Base-by-base conservation (phyloP, 1,284 basidiomycete genomes). In the Pascua guehoae region DNA sequence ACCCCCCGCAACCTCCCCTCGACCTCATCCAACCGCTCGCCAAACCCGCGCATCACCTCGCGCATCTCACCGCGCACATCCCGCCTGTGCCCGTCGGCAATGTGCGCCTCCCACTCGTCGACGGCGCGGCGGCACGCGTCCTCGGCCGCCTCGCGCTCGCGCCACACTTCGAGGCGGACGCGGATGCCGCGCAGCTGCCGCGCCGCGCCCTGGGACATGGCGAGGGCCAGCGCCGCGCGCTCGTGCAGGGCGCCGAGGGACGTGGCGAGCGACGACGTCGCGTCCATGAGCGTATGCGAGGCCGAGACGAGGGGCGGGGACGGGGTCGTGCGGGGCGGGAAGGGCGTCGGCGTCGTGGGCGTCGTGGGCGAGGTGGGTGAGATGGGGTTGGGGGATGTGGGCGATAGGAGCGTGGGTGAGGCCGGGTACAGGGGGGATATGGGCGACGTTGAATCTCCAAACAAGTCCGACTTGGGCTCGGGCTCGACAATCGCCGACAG, bases 11-110 rank as follows among this genome's bases (percentile, higher is more conserved):
- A 44, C 41, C 41, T 40, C 14, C 41, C 48, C 11, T 41, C 49
- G 8, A 43, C 32, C 15, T 41, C 47, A 15, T 54, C 51, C 16
- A 64, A 51, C 42, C 51, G 49, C 47, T 39, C 52, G n/a, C 53
- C 49, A 45, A 64, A 62, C 14, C 60, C 63, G 11, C 18, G 9
- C 12, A 62, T 24, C n/a, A 62, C 36, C 16, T 14, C 18, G 14
- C 12, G 46, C 16, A 54, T 39, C 18, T 51, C 49, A 12, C 11
- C 45, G 8, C 47, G 32, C 18, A 42, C 57, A 12, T 54, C 49
- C 3, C 49, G 51, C 36, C 36, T 39, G 2, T 43, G 17, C 14
- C 57, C 57, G 1, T 12, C 16, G 1, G 5, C 50, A n/a, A 47
- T 44, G 4, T 48, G 50, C 24, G 40, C 48, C 57, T 62, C 60